Base-by-base conservation (phyloP, 805 yeast species). In the Candida lessepsii region DNA sequence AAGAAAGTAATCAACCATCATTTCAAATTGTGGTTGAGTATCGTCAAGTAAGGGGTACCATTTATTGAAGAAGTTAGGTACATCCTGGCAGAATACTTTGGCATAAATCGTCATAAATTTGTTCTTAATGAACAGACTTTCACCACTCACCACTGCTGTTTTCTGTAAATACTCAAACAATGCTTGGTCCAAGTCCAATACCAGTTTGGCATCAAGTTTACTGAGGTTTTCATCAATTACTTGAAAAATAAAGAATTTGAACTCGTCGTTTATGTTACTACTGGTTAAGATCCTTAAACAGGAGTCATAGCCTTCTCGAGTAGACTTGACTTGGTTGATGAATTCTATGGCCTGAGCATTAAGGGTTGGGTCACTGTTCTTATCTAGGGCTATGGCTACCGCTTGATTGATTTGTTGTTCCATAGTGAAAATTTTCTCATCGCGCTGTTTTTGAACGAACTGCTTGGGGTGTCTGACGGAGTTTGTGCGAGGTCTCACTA, bases 371-470 rank as follows among this genome's bases (percentile, higher is more conserved):
- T 84, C 87, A 8, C 82, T 75, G 18, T 81, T 70, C 21, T 86
- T 83, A 58, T 80, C 79, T 39, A 85, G 75, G 6, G 96, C 96
- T 47, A 88, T 79, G 47, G 78, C 81, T 35, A 90, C 93, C 29
- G 96, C 96, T 65, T 87, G 93, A 60, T 78, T 87, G 53, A 90
- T 83, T 69, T 89, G 95, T 48, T 69, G 66, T 45, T 70, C 72
- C 65, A 60, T 60, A 21, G 24, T 37, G 41, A 32, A 32, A 38
- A 38, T 38, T 38, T 38, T 38, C 31, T 33, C 36, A 34, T 34
- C 37, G 19, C 49, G 13, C 15, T 13, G 10, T 26, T 6, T 26
- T 9, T 11, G 26, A 23, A 23, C n/a, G n/a, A n/a, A n/a, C n/a
- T n/a, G n/a, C n/a, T n/a, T n/a, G n/a, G n/a, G n/a, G n/a, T n/a